phyloP scores from a whole-genome alignment of 2,329 filamentous ascomycete genomes.

The Ustilaginoidea virens region DNA sequence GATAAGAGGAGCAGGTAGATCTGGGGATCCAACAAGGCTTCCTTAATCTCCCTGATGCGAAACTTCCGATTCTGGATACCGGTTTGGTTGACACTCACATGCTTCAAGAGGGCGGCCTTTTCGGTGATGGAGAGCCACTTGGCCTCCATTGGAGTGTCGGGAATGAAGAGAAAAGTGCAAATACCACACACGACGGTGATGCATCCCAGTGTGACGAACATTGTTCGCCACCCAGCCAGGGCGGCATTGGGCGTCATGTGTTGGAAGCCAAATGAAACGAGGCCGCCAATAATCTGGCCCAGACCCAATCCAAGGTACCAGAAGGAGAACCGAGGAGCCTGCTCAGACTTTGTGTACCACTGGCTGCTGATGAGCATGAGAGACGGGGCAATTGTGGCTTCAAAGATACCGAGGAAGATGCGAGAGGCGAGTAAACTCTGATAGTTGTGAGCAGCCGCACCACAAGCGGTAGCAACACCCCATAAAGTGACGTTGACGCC shows the following conservation, averaged over 20 bases:
- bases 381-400: slow-evolving; percentile 42
- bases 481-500: slow-evolving; percentile 42
- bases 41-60: slow-evolving; percentile 33
- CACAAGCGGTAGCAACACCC: slow-evolving; percentile 39
- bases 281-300: slow-evolving; percentile 46
- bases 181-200: slow-evolving; percentile 20
- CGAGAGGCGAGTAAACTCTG: slow-evolving; percentile 36
- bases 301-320: slow-evolving; percentile 46
- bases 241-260: slow-evolving; percentile 34
- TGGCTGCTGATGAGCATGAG: slow-evolving; percentile 45
- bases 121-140: slow-evolving; percentile 29
- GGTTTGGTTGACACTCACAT: slow-evolving; percentile 41
- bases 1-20: slow-evolving; percentile 33
- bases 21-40: slow-evolving; percentile 35
- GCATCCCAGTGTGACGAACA: slow-evolving; percentile 53
- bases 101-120: slow-evolving; percentile 33
- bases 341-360: slow-evolving; percentile 47
- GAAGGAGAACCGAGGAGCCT: slow-evolving; percentile 41
- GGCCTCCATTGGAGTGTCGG: slow-evolving; percentile 31
- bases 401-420: slow-evolving; percentile 44
- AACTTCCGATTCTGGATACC: slow-evolving; percentile 39
- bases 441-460: slow-evolving; percentile 38
- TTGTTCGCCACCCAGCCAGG: slow-evolving; percentile 51
- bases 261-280: slow-evolving; percentile 47
- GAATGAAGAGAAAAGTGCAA: slow-evolving; percentile 17